Base-by-base conservation (phyloP, 2,329 filamentous ascomycete genomes). In the Colletotrichum sp. region DNA sequence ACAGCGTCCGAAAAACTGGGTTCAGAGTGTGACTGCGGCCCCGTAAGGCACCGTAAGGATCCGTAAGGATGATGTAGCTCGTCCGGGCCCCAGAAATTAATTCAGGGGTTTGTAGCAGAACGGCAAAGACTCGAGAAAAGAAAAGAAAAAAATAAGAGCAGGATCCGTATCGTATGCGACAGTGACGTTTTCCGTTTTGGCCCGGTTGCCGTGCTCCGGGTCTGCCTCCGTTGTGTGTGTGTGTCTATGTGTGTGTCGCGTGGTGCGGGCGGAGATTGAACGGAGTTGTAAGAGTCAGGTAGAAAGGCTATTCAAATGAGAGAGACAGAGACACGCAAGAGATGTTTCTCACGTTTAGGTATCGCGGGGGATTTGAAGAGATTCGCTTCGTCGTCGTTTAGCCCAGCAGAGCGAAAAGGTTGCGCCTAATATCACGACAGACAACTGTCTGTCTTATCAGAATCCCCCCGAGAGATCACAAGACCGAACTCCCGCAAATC, bases 31-130 rank as follows among this genome's bases (percentile, higher is more conserved):
- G 33, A 34, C 11, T 5, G 29, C 31, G 27, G 43, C 70, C 47
- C 58, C 47, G 58, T 69, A 72, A 72, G 70, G 38, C 57, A 43
- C 69, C 69, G 68, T 73, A 61, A 73, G 67, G 71, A 73, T 73
- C 69, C 69, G 68, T 73, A 61, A 73, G 67, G 71, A 73, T 73
- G 71, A 73, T 73, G 71, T 11, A 47, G 38, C 8, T 70, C 61
- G 61, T 66, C 24, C 31, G 15, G 57, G 24, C 9, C 24, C 55
- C 57, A 34, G 29, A 58, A 12, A 58, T 58, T 27, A 31, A 58
- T 9, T 58, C 55, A 58, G 55, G 55, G 55, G 55, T 47, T 31
- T 58, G 29, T 58, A 27, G 55, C 55, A 47, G 55, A 31, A 12
- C 27, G 54, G 54, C 54, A 16, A 31, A 31, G 55, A 8, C 8